Evolutionary conservation across 163 green algal genomes (phyloP), one percentile per base, ranked within the genome.

Genomic region (Chlorella variabilis): DNA sequence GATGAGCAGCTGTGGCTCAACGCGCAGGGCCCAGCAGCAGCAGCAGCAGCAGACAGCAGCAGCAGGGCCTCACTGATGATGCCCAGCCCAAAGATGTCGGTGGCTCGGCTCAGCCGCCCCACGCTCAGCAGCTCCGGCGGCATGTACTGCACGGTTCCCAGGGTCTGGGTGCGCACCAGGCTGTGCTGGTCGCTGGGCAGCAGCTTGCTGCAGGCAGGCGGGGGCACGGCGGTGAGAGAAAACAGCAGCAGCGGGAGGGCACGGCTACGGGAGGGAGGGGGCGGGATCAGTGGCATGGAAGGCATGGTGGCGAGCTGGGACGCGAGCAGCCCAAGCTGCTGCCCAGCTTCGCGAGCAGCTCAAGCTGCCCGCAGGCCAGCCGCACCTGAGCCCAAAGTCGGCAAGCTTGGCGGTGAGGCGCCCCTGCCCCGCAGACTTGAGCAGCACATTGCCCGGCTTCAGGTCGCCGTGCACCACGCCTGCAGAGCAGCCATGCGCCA

Each of bases 371-470:
- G n/a, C n/a, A n/a, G n/a, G n/a, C n/a, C n/a, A n/a, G n/a, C n/a
- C n/a, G n/a, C 62, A 70, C 62, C 62, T 70, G 18, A 70, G 34
- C 3, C 62, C 62, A 48, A 70, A 70, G 33, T 70, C 62, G 3
- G 62, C 62, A 29, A 70, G 36, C 33, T 48, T 41, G 33, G 33
- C 33, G 17, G 25, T 20, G 15, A 70, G 62, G 15, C 33, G 62
- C 7, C 62, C 62, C 33, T 27, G 59, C 13, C 62, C 62, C 33
- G 62, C 62, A 31, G 62, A 70, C 62, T 70, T 70, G 62, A 70
- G 62, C 62, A 70, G 34, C 62, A 70, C 62, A 23, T 70, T 70
- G 33, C 33, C 62, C 2, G 62, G 62, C 62, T 70, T 41, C 62
- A 70, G 20, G 20, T 70, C 62, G 4, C 33, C 34, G 31, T 70